A percentile compares a stretch with the other conserved stretches of the same genome.
Evolutionary conservation across 345 rosid species (phyloP).

Genomic region (sweet orange (Citrus sinensis)): DNA sequence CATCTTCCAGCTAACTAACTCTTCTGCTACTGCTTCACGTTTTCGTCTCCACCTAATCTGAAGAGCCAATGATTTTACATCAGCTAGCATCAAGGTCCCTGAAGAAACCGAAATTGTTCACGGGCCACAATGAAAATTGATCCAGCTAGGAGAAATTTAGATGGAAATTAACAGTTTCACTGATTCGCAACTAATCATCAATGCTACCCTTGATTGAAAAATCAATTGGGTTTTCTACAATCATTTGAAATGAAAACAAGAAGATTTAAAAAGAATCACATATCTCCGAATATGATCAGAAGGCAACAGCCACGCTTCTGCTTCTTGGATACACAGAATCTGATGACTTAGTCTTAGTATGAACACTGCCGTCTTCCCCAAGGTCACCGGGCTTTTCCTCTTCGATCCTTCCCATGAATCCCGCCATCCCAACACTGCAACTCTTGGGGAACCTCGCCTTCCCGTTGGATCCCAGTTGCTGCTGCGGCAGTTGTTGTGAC

Average conservation of each 20-base stretch:
- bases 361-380: conserved; percentile 22
- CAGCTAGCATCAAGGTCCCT: too few relatives aligned
- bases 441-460: conserved; percentile 40
- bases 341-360: neutral
- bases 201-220: neutral
- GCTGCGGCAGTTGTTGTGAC: neutral
- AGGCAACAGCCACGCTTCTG: conserved; percentile 38
- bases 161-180: neutral
- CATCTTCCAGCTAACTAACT: too few relatives aligned
- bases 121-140: too few relatives aligned
- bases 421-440: conserved; percentile 48
- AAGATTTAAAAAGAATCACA: neutral
- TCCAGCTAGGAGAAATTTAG: neutral
- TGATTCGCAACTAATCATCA: too few relatives aligned
- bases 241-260: neutral
- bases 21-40: too few relatives aligned
- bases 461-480: neutral
- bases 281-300: conserved; percentile 4
- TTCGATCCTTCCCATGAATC: conserved; percentile 56
- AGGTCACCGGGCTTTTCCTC: conserved; percentile 40
- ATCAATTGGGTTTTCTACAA: neutral
- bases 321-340: conserved; percentile 35
- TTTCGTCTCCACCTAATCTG: too few relatives aligned
- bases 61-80: too few relatives aligned
- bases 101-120: too few relatives aligned